These are phyloP conservation scores for Hypoxylon lenormandii DNA, from an alignment of 495 filamentous ascomycete genomes.

Conservation along the genomic window DNA sequence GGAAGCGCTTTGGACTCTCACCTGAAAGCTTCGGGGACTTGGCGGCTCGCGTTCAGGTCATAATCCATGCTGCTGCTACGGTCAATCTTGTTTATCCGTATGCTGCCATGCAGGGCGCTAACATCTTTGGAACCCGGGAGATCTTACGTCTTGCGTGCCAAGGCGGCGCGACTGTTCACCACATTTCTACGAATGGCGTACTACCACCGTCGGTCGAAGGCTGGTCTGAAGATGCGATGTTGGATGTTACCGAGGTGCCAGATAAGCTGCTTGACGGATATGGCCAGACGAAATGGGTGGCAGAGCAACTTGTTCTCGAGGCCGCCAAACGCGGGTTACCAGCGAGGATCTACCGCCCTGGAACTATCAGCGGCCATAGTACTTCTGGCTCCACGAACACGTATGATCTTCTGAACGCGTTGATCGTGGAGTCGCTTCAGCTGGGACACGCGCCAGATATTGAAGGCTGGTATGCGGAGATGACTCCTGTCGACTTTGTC, in stretches of 20 bases:
- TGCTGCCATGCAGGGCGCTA: constrained; percentile 68
- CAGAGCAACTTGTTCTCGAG: constrained; percentile 75
- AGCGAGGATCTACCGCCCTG: constrained; percentile 70
- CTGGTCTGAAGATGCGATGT: constrained; percentile 70
- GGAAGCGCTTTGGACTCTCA: constrained; percentile 68
- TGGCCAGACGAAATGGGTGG: constrained; percentile 75
- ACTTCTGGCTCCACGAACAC: constrained; percentile 72
- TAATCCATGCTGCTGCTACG: constrained; percentile 73
- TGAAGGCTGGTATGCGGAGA: constrained; percentile 75
- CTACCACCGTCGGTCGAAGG: constrained; percentile 68
- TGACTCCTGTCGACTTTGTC: constrained; percentile 78
- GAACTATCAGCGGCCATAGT: constrained; percentile 75
- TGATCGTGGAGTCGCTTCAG: constrained; percentile 74
- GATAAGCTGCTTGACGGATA: constrained; percentile 71
- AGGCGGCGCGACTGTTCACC: constrained; percentile 73
- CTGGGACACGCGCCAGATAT: constrained; percentile 72
- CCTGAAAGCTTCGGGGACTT: constrained; percentile 69
- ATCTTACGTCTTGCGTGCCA: constrained; percentile 72
- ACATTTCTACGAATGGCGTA: constrained; percentile 77
- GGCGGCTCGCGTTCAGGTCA: constrained; percentile 68
- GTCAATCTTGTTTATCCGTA: constrained; percentile 78
- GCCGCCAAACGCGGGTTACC: constrained; percentile 70
- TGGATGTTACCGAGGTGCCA: constrained; percentile 69
- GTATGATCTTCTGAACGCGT: constrained; percentile 73
- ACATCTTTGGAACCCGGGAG: constrained; percentile 72